Evolutionary conservation across 768 basidiomycete species (phyloP).

Genomic region (Boletus pseudopeckii): DNA sequence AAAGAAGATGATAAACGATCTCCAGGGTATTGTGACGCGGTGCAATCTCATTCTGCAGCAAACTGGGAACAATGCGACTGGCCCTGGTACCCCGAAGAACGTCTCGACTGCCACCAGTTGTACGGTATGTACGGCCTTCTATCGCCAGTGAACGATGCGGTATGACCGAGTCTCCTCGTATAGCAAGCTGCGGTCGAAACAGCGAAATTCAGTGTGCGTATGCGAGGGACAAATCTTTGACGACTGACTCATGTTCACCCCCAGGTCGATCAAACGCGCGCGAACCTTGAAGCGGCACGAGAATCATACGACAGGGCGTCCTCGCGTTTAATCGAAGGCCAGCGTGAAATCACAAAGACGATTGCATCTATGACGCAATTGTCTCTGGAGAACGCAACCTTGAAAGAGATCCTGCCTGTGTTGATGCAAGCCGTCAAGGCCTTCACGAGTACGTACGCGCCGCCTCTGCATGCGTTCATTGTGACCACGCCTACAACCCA

Average conservation of each 20-base stretch:
- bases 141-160: neutral
- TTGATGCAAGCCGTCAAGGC: conserved; percentile 18
- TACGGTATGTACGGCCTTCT: neutral
- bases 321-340: conserved; percentile 14
- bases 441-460: conserved; percentile 7
- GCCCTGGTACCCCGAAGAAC: conserved; percentile 15
- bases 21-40: conserved; percentile 15
- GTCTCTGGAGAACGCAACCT: conserved; percentile 18
- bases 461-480: neutral
- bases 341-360: conserved; percentile 19
- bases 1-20: conserved; percentile 12
- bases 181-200: conserved; percentile 13
- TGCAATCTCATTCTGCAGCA: conserved; percentile 20
- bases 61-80: conserved; percentile 10
- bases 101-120: conserved; percentile 1
- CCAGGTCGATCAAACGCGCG: conserved; percentile 21
- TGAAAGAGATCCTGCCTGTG: conserved; percentile 17
- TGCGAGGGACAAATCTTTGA: neutral
- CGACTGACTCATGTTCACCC: neutral
- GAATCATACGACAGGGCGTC: conserved; percentile 14
- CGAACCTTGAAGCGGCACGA: conserved; percentile 17
- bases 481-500: neutral
- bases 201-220: conserved; percentile 10
- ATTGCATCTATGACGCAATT: conserved; percentile 17
- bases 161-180: neutral